Conservation (phyloP, 23 red algal genomes). For the Agarophyton chilense region DNA sequence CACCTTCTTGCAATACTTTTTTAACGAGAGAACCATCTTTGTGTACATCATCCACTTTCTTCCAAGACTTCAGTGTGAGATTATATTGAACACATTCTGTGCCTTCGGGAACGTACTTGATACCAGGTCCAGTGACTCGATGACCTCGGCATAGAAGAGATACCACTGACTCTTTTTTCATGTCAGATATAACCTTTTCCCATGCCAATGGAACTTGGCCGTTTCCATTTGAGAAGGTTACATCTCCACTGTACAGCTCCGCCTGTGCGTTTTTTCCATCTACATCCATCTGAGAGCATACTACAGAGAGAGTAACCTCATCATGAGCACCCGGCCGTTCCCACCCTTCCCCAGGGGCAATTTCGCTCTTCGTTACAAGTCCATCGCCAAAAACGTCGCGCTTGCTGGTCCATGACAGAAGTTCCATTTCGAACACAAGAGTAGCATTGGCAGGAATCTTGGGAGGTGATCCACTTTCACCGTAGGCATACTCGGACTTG, state of each 20-base stretch:
- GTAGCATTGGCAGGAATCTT: constrained; percentile 85
- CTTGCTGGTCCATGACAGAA: constrained; percentile 83
- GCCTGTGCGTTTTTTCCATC: background rate
- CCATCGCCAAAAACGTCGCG: constrained; percentile 93
- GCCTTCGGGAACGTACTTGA: constrained; percentile 46
- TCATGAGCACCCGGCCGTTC: constrained; percentile 72
- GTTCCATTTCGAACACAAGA: constrained; percentile 94
- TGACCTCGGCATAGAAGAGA: constrained; percentile 28
- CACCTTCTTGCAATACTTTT: constrained; percentile 88
- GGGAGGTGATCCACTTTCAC: constrained; percentile 76
- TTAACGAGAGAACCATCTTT: constrained; percentile 80
- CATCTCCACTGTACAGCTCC: constrained; percentile 24
- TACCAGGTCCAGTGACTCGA: constrained; percentile 17
- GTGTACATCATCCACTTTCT: constrained; percentile 69
- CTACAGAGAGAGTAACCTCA: constrained; percentile 64
- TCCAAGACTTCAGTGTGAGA: constrained; percentile 76
- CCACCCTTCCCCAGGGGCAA: constrained; percentile 85
- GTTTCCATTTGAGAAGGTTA: constrained; percentile 43
- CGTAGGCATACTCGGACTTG: constrained; percentile 95
- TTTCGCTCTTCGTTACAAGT: constrained; percentile 61
- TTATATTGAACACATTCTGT: constrained; percentile 63
- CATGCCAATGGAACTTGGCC: constrained; percentile 36
- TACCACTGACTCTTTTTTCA: constrained; percentile 79
- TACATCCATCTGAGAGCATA: constrained; percentile 22
- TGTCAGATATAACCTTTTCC: constrained; percentile 77